Conservation (phyloP, 768 basidiomycete species). For the Psilocybe cyanescens region DNA sequence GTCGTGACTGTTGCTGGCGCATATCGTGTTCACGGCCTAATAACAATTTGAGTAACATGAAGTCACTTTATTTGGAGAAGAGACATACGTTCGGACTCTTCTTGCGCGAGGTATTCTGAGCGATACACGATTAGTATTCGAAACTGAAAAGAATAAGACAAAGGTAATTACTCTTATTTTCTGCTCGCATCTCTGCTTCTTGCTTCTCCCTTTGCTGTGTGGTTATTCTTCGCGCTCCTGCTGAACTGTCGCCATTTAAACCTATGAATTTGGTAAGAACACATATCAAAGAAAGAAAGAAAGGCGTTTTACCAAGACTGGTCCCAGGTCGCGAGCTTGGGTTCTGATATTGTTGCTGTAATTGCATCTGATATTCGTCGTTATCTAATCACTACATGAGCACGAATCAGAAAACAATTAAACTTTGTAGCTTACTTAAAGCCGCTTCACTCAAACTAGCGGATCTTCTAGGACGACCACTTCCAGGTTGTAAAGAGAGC, state of each 20-base stretch:
- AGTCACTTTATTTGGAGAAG: background rate
- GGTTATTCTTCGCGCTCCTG: constrained; percentile 40
- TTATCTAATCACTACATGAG: constrained; percentile 30
- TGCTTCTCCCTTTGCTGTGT: constrained; percentile 42
- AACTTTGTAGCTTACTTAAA: constrained; percentile 36
- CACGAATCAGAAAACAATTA: background rate
- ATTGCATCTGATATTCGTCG: constrained; percentile 42
- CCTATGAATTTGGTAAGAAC: constrained; percentile 14
- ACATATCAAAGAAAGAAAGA: background rate
- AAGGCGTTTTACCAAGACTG: constrained; percentile 30
- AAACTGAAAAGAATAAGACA: constrained; percentile 3
- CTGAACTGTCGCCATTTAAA: constrained; percentile 30
- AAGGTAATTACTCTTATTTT: constrained; percentile 43
- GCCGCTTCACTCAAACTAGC: constrained; percentile 74
- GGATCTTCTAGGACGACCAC: constrained; percentile 70
- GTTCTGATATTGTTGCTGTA: constrained; percentile 38
- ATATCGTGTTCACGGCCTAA: constrained; percentile 21
- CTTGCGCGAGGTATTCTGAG: constrained; percentile 40
- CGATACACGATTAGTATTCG: constrained; percentile 1
- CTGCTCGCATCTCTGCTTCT: constrained; percentile 45
- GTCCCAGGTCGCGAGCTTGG: constrained; percentile 40
- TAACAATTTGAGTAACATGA: background rate
- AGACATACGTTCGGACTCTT: constrained; percentile 46
- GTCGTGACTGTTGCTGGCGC: constrained; percentile 35
- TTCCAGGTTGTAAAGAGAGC: constrained; percentile 42